Evolutionary conservation across 208 protist species (phyloP).

Genomic region (Leishmania amazonensis): DNA sequence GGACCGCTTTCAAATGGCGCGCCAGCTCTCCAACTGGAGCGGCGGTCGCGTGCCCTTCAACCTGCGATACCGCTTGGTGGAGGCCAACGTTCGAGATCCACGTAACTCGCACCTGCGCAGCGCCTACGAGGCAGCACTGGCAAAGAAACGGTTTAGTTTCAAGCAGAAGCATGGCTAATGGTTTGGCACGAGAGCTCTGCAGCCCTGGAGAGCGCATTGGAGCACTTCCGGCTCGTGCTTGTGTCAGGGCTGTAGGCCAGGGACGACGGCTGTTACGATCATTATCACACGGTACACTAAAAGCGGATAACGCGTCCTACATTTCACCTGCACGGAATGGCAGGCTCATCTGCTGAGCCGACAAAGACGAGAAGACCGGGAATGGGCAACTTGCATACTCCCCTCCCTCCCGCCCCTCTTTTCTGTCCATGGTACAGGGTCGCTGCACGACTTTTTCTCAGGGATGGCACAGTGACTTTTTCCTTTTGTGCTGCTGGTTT

Average conservation of each 20-base stretch:
- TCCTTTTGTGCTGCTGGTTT: neutral
- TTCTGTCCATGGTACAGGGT: neutral
- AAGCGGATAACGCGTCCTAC: neutral
- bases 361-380: neutral
- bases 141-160: constrained; percentile 62
- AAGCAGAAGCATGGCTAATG: constrained; percentile 31
- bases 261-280: neutral
- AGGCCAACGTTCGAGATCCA: constrained; percentile 80
- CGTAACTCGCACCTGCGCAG: constrained; percentile 50
- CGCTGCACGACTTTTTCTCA: neutral
- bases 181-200: neutral
- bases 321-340: neutral
- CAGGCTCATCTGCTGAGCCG: neutral
- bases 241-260: neutral
- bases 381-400: neutral
- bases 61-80: constrained; percentile 81
- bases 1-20: constrained; percentile 63
- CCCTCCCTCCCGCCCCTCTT: neutral
- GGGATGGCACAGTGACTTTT: neutral
- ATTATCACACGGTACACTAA: neutral
- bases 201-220: neutral
- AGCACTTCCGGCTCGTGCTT: neutral
- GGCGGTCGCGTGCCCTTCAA: constrained; percentile 89
- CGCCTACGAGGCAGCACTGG: constrained; percentile 54
- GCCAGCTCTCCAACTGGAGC: constrained; percentile 60